These are phyloP conservation scores for Trametes hirsuta DNA, from an alignment of 1,284 basidiomycete species.

Conservation along the genomic window DNA sequence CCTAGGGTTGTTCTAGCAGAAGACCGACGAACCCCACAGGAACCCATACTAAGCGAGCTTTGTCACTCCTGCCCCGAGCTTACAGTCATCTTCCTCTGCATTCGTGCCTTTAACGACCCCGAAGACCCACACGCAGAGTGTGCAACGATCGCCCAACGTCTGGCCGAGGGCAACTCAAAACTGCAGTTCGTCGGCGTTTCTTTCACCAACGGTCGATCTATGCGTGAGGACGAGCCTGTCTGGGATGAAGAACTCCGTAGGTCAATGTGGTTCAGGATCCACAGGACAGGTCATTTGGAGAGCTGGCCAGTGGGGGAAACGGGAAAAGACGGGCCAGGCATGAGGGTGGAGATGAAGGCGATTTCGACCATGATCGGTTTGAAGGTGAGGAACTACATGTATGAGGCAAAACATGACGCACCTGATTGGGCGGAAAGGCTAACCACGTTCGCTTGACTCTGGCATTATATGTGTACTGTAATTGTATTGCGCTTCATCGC, in stretches of 20 bases:
- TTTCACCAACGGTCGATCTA: constrained; percentile 9
- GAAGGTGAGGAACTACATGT: constrained; percentile 17
- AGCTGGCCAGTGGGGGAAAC: neutral
- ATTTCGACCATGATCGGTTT: constrained; percentile 10
- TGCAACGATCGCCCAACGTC: constrained; percentile 4
- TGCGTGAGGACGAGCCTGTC: constrained; percentile 14
- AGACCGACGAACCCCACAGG: neutral
- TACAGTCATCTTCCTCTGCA: constrained; percentile 12
- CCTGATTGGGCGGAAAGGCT: constrained; percentile 6
- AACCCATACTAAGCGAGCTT: constrained; percentile 13
- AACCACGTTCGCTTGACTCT: neutral
- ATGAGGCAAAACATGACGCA: constrained; percentile 6
- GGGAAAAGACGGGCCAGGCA: neutral
- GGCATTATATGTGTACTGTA: neutral
- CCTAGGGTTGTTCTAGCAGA: neutral
- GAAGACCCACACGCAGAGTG: constrained; percentile 5
- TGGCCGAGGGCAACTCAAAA: constrained; percentile 1
- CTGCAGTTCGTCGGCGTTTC: constrained; percentile 17
- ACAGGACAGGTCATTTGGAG: neutral
- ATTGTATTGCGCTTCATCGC: too few species aligned
- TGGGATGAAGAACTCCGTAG: constrained; percentile 15
- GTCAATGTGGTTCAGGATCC: constrained; percentile 14
- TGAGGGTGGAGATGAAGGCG: neutral
- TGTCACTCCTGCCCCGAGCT: neutral
- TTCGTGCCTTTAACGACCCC: constrained; percentile 15